Evolutionary conservation across 1,284 basidiomycete genomes (phyloP), one percentile per base, ranked within the genome.

Genomic region (Trametes pubescens): DNA sequence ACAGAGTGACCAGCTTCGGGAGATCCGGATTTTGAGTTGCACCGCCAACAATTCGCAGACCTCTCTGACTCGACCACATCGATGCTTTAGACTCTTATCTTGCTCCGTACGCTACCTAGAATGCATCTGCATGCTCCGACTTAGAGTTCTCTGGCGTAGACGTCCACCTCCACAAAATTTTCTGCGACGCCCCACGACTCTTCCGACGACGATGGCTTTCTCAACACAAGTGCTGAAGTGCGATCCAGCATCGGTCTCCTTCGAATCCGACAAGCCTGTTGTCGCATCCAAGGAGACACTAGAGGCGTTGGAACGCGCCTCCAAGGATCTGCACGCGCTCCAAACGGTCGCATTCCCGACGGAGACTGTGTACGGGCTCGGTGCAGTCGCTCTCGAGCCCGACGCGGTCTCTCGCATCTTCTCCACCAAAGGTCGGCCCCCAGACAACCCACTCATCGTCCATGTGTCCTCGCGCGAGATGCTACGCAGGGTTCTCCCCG

Each of bases 301-400:
- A 13, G 54, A 71, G 46, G 73, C 72, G 29, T 66, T 77, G 48
- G 63, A 66, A 21, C 63, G 60, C n/a, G 75, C 75, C 10, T 67
- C 73, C 6, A 53, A 68, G 21, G 63, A 70, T 14, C 69, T 77
- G 4, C 70, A 72, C 18, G 64, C 67, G 14, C 60, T 60, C 21
- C 66, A 73, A 51, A 69, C 71, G 16, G 94, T 99, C 46, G 96
- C 92, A 0, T 95, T 99, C 73, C 97, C 98, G 0, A 99, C 98
- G 34, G 98, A 99, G 79, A 99, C 98, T 0, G 98, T 99, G 24
- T 99, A 99, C 76, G 98, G 98, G 1, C 87, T 99, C 4, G 98
- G 94, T 24, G 98, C 95, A 0, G 82, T 91, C 43, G 96, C 96
- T 0, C 80, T 96, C 44, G 80, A 89, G 63, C 72, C 86, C 0